Base-by-base conservation (phyloP, 75 land plant genomes). In the Sequoiadendron giganteum region DNA sequence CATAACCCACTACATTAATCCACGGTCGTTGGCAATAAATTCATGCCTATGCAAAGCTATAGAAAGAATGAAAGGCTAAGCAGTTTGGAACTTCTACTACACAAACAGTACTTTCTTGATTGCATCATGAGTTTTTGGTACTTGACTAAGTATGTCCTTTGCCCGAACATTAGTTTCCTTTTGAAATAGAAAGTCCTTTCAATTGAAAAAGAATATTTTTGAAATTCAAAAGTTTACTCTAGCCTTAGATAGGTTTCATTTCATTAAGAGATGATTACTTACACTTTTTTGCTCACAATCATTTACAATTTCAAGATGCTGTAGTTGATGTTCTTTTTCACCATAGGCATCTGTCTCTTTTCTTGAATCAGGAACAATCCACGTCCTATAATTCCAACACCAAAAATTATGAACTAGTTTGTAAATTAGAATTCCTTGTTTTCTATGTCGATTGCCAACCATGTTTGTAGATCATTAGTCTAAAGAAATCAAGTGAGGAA, bases 1-100 rank as follows among this genome's bases (percentile, higher is more conserved):
- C 88, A 92, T 34, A 85, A 85, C 58, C 49, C 68, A 55, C 40
- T 8, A 97, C 39, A 56, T 85, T 47, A 85, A 55, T 45, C 86
- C 58, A 85, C 36, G 32, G 65, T 6, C 36, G 19, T 85, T 54
- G 34, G 49, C 49, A 32, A 36, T 85, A n/a, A 2, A 85, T 56
- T 25, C 19, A 85, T 18, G 42, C 15, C 25, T 38, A 38, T 85
- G 39, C 65, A 52, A 36, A 30, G 39, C 39, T 36, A 54, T 38
- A 18, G 21, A 54, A 85, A 85, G 65, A 85, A 7, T 56, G 39
- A 47, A 85, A 34, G 34, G 49, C 28, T 7, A 36, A 7, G 65
- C 15, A 34, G 19, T 55, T 42, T 55, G 49, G 48, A 45, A 47
- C 52, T 49, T 82, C 84, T 82, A 14, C 48, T 47, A 82, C 32